These are phyloP conservation scores for Eutypella sp. DNA, from an alignment of 2,329 filamentous ascomycete genomes.

Conservation along the genomic window DNA sequence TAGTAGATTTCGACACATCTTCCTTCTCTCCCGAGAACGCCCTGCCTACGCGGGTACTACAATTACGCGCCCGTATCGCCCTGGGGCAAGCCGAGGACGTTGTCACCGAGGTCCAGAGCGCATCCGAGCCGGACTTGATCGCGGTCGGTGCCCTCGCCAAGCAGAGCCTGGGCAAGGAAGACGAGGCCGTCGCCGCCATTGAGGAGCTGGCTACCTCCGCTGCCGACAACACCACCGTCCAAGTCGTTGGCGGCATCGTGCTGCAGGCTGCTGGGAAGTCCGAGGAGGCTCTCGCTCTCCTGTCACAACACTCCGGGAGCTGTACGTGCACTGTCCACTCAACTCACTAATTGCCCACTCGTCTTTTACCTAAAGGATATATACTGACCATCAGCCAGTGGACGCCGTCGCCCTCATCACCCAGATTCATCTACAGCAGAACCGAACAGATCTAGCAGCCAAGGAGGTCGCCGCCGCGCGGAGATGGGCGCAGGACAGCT, in stretches of 20 bases:
- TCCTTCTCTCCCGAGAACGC: constrained; percentile 74
- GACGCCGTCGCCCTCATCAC: constrained; percentile 80
- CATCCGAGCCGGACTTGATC: constrained; percentile 63
- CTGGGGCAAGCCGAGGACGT: constrained; percentile 74
- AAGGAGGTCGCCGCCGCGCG: constrained; percentile 85
- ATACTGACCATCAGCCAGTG: constrained; percentile 37
- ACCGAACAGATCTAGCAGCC: constrained; percentile 81
- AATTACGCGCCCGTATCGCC: constrained; percentile 77
- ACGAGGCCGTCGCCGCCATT: constrained; percentile 57
- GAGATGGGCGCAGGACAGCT: constrained; percentile 90
- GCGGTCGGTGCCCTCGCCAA: constrained; percentile 75
- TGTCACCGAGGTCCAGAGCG: constrained; percentile 60
- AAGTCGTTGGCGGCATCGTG: constrained; percentile 76
- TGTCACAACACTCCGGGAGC: constrained; percentile 80
- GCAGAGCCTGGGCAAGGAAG: constrained; percentile 53
- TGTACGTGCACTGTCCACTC: too few relatives aligned
- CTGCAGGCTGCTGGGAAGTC: constrained; percentile 73
- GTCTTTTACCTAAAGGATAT: too few relatives aligned
- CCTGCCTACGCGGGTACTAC: constrained; percentile 69
- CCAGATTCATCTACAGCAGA: constrained; percentile 89
- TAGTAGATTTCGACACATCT: constrained; percentile 79
- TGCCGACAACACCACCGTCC: constrained; percentile 72
- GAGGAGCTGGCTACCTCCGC: constrained; percentile 64
- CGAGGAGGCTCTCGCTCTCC: constrained; percentile 77
- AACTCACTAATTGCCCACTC: too few relatives aligned